Evolutionary conservation across 2,329 filamentous ascomycete species (phyloP), one percentile per base, ranked within the genome.

Genomic region (Beauveria brongniartii): DNA sequence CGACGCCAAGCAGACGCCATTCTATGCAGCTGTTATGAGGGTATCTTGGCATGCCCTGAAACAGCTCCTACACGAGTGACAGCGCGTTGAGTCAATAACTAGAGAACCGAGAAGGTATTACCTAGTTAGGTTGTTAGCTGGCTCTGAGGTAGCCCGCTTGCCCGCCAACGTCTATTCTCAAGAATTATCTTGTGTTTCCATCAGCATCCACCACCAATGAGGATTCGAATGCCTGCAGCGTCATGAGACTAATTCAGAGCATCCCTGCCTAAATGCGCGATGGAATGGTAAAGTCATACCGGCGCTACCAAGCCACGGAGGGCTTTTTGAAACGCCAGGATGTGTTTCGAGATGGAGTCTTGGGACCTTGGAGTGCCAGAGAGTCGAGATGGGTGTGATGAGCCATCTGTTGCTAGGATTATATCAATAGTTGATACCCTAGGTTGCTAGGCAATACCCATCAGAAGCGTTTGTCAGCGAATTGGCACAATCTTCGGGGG

Each of bases 1-100:
- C 40, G 20, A 59, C 57, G 40, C 57, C 34, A 41, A 34, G 40
- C 28, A 46, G 26, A 47, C 48, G 48, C 57, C 57, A 59, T 59
- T 12, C 51, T 22, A 26, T 37, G 48, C 48, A 43, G 55, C 55
- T 50, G 16, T 46, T 47, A 51, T 22, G 57, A 53, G 57, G 48
- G 28, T 20, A 30, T 28, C 24, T 43, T 46, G n/a, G 37, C 26
- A 22, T 47, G 41, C 41, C 48, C 50, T 59, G 57, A 53, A 59
- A 54, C 57, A 50, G 40, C 40, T 54, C 48, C 30, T 34, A 34
- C 37, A 51, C 46, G 56, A 34, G 47, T 52, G 24, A 26, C 20
- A 14, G 14, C 18, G 44, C 30, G 5, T 16, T 3, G 30, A 26
- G 9, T 28, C 34, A 37, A 24, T 5, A 22, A 22, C 22, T 22